Evolutionary conservation across 2,329 filamentous ascomycete species (phyloP), one percentile per base, ranked within the genome.

Genomic region (Xylariaceae sp.): DNA sequence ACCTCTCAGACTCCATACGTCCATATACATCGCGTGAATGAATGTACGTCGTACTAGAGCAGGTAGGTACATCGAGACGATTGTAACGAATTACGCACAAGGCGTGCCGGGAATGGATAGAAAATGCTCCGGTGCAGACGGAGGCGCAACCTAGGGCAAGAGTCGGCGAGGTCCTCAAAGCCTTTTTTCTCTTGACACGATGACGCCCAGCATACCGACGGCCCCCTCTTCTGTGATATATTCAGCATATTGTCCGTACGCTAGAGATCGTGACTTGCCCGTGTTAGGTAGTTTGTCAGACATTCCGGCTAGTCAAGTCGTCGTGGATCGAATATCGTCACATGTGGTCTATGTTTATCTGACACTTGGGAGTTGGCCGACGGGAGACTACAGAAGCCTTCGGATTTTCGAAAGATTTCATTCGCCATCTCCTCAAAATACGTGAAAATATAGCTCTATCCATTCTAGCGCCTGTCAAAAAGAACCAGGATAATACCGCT

Each of bases 161-260:
- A 65, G 53, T 63, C 55, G 58, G 63, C 63, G 63, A 65, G 55
- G 34, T 39, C 59, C 39, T 11, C 50, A 45, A n/a, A n/a, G 5
- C 5, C 13, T 45, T 45, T 45, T 45, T n/a, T 45, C 41, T 45
- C 41, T 45, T 17, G 41, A 13, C 41, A 45, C 41, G 13, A 45
- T 45, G 41, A 3, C 5, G 41, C 41, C 41, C n/a, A n/a, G 41
- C 5, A 45, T 10, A 5, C 49, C 11, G 35, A 30, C 23, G 23
- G 3, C 11, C 30, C 10, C 7, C 34, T 41, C 37, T 13, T 41
- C 37, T 9, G 8, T 41, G 37, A 13, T 13, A 10, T 41, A 41
- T 13, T 10, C 37, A 41, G 11, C 11, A 41, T 13, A 9, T 8
- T 9, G 9, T 41, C 37, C 11, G 37, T 41, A 41, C 23, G 23